phyloP scores from a whole-genome alignment of 2,329 filamentous ascomycete genomes.

The Alternaria incomplexa region DNA sequence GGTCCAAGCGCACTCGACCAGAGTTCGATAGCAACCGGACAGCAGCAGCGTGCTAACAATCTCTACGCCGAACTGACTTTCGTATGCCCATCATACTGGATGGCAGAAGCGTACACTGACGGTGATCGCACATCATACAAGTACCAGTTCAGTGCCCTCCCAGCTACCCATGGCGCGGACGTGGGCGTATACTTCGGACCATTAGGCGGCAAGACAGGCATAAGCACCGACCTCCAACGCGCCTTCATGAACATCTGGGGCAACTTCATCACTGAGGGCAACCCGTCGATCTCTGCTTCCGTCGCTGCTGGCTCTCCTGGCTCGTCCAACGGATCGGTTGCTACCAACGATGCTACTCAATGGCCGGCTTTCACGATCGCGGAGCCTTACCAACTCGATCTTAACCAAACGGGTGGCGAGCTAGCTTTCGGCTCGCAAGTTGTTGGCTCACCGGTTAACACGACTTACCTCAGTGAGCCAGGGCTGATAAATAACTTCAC shows the following conservation, averaged over 20 bases:
- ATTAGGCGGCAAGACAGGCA: not conserved
- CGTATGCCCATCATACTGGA: slow-evolving; percentile 63
- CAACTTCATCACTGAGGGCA: slow-evolving; percentile 8
- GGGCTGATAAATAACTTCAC: slow-evolving; percentile 12
- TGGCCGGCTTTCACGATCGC: slow-evolving; percentile 8
- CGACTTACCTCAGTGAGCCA: slow-evolving; percentile 10
- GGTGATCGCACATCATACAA: slow-evolving; percentile 13
- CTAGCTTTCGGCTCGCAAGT: no score
- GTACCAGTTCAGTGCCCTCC: slow-evolving; percentile 31
- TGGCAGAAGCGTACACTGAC: slow-evolving; percentile 55
- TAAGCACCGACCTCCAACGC: not conserved
- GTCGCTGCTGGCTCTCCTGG: not conserved
- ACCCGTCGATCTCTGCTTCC: not conserved
- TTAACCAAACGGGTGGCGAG: slow-evolving; percentile 24
- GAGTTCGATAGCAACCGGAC: slow-evolving; percentile 57
- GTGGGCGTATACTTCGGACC: slow-evolving; percentile 22
- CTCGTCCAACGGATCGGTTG: not conserved
- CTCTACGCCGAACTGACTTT: slow-evolving; percentile 64
- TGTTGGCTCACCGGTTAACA: not conserved
- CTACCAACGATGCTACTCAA: not conserved
- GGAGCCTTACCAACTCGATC: slow-evolving; percentile 1
- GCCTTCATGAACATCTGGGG: slow-evolving; percentile 12
- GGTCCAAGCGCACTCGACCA: slow-evolving; percentile 58
- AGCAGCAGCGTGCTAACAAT: slow-evolving; percentile 61
- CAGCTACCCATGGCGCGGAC: slow-evolving; percentile 25